Evolutionary conservation across 257 asterid genomes (phyloP).

Genomic region (Solanum neorickii): DNA sequence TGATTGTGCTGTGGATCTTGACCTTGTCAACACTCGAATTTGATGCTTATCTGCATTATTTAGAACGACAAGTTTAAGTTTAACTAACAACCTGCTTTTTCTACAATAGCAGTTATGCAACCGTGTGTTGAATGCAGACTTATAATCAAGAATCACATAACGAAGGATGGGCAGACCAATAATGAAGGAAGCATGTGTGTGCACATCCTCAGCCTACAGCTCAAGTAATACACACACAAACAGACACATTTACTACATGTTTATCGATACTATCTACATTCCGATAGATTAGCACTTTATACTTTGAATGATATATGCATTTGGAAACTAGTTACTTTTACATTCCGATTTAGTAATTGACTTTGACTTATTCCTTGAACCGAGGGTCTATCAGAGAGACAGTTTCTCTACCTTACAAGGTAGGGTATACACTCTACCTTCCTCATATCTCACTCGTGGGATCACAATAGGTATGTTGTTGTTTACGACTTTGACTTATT

Average conservation of each 20-base stretch:
- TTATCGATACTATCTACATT: neutral
- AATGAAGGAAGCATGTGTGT: neutral
- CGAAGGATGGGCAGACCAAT: neutral
- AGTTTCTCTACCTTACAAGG: neutral
- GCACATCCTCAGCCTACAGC: neutral
- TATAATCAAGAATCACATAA: neutral
- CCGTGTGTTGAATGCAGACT: neutral
- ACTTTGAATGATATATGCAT: neutral
- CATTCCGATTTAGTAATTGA: neutral
- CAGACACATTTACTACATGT: neutral
- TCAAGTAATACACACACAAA: neutral
- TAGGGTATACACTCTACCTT: neutral
- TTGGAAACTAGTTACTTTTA: neutral
- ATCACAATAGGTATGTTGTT: neutral
- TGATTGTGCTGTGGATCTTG: constrained; percentile 57
- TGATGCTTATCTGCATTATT: constrained; percentile 61
- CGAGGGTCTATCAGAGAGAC: neutral
- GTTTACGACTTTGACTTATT: neutral
- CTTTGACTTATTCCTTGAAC: neutral
- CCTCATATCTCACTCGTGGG: neutral
- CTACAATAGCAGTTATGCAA: neutral
- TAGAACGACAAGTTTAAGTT: neutral
- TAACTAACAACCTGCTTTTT: neutral
- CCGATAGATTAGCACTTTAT: neutral
- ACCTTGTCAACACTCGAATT: constrained; percentile 75